Base-by-base conservation (phyloP, 768 basidiomycete species). In the Pleurotus salmoneostramineus region DNA sequence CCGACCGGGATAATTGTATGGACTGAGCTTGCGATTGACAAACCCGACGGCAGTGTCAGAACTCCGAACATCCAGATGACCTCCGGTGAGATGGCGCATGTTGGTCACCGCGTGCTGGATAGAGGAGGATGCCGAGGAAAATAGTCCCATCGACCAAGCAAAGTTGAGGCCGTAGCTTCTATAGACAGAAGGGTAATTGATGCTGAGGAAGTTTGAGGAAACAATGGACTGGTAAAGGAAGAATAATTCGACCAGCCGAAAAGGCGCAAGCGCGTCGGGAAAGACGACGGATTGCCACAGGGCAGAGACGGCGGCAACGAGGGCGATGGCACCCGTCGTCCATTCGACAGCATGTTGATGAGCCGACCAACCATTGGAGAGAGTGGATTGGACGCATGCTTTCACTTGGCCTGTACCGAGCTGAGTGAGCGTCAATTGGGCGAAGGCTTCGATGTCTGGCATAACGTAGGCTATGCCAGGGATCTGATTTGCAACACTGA, bases 361-460 rank as follows among this genome's bases (percentile, higher is more conserved):
- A 0, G 85, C 81, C 0, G 94, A 91, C 82, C 87, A 87, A 7
- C 95, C 95, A 68, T 99, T 99, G 14, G 92, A 88, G 8, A 98
- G 76, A 2, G 94, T 95, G 14, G 94, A 84, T 70, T 95, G 93
- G 6, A 99, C 81, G 65, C 96, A 99, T 0, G 94, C 93, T 55
- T 88, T 91, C 60, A 91, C 77, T 6, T 83, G 69, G 49, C 89
- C 87, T 4, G 91, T 90, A 50, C 76, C 74, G 34, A 84, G 80
- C 60, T 91, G 84, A 2, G 76, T 82, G 42, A 96, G 78, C 4
- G 85, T 81, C 56, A 98, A 74, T 64, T 93, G 89, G 0, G 86
- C 94, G 65, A 83, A 94, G 14, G 91, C 94, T 68, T 98, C 94
- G 4, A 98, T 78, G 71, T 99, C 91, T 4, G 96, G 96, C 37